Percentiles rank a stretch among this genome's conserved stretches.
phyloP scores from a whole-genome alignment of 2,329 filamentous ascomycete species.

The Ophiocordyceps robertsii region DNA sequence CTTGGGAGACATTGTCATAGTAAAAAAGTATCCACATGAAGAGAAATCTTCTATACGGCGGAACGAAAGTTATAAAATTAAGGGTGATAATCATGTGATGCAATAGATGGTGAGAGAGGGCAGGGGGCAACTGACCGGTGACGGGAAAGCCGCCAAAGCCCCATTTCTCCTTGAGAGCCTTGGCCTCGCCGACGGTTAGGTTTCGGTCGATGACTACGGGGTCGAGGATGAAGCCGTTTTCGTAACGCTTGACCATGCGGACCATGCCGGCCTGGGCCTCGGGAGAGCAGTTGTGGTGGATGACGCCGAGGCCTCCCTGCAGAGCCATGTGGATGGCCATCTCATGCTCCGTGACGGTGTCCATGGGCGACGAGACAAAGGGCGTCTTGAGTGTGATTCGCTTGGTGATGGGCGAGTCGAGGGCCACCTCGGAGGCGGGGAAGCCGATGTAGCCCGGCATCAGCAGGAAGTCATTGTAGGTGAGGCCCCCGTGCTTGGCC shows the following conservation, averaged over 20 bases:
- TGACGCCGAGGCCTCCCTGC: constrained; percentile 80
- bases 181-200: constrained; percentile 84
- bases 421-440: constrained; percentile 72
- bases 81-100: constrained; percentile 65
- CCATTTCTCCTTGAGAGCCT: constrained; percentile 91
- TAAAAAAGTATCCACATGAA: constrained; percentile 60
- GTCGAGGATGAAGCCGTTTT: constrained; percentile 97
- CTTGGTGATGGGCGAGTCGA: constrained; percentile 91
- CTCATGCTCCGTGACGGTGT: constrained; percentile 97
- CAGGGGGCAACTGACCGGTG: constrained; percentile 60
- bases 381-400: constrained; percentile 92
- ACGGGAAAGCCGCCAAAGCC: constrained; percentile 97
- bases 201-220: constrained; percentile 80
- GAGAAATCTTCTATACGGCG: constrained; percentile 71
- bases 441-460: constrained; percentile 98
- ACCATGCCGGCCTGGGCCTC: constrained; percentile 98
- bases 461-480: constrained; percentile 97
- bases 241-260: constrained; percentile 95
- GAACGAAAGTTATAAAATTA: constrained; percentile 99
- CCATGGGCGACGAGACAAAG: constrained; percentile 96
- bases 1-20: constrained; percentile 15
- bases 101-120: constrained; percentile 4
- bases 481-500: constrained; percentile 81
- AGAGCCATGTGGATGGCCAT: constrained; percentile 98
- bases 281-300: constrained; percentile 99